These are phyloP conservation scores for Lactifluus subvellereus DNA, from an alignment of 768 basidiomycete genomes.

Conservation along the genomic window DNA sequence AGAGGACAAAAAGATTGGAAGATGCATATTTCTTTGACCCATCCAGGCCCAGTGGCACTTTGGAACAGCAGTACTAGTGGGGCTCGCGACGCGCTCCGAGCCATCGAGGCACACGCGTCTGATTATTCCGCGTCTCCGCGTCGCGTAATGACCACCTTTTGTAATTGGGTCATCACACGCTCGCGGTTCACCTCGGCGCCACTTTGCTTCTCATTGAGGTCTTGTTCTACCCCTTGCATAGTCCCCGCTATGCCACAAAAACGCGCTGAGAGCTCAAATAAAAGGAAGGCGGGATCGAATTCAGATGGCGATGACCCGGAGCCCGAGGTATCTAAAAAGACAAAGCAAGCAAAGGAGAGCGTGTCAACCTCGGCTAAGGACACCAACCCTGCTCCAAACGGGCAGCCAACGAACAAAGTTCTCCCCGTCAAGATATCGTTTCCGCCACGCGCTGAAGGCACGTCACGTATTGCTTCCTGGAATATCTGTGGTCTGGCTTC, in stretches of 20 bases:
- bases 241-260: constrained; percentile 6
- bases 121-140: not conserved
- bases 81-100: no score
- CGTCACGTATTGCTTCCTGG: constrained; percentile 61
- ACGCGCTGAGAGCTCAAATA: constrained; percentile 14
- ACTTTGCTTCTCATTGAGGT: not conserved
- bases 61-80: no score
- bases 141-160: constrained; percentile 1
- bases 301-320: constrained; percentile 7
- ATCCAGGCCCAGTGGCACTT: no score
- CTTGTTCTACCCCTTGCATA: not conserved
- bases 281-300: constrained; percentile 13
- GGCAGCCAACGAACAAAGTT: constrained; percentile 69
- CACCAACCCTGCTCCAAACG: constrained; percentile 32
- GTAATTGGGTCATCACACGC: not conserved
- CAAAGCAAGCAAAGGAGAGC: constrained; percentile 18
- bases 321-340: not conserved
- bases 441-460: constrained; percentile 42
- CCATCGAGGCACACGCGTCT: no score
- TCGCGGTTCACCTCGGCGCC: not conserved
- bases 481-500: constrained; percentile 76
- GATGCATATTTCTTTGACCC: no score
- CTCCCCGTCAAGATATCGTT: constrained; percentile 59
- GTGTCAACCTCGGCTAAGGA: constrained; percentile 1
- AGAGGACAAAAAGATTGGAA: no score